These are phyloP conservation scores for Fusarium concolor DNA, from an alignment of 2,329 filamentous ascomycete genomes.

Conservation along the genomic window DNA sequence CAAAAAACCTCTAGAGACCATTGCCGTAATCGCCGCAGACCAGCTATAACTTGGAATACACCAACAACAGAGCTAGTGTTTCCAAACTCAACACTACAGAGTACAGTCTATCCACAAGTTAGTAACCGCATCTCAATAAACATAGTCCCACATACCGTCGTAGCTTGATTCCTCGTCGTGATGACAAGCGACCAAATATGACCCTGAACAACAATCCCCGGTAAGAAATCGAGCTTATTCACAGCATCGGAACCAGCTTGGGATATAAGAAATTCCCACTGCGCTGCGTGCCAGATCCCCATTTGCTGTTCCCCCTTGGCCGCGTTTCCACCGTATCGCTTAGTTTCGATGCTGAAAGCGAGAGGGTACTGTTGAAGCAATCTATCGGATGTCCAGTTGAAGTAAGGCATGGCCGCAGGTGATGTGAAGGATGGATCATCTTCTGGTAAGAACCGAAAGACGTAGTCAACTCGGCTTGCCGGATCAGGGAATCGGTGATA, in stretches of 20 bases:
- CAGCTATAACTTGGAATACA: slow-evolving; percentile 10
- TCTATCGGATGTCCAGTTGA: slow-evolving; percentile 6
- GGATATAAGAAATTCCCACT: slow-evolving; percentile 8
- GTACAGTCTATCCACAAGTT: background rate
- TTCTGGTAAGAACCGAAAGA: background rate
- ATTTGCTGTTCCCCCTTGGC: slow-evolving; percentile 11
- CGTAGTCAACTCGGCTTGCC: background rate
- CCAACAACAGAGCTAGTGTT: slow-evolving; percentile 2
- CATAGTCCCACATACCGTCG: slow-evolving; percentile 2
- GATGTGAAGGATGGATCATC: background rate
- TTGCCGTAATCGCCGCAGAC: background rate
- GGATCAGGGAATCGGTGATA: background rate
- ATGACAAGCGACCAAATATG: slow-evolving; percentile 19
- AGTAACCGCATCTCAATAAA: background rate
- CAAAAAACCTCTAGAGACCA: slow-evolving; percentile 10
- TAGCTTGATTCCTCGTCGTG: slow-evolving; percentile 1
- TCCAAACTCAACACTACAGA: background rate
- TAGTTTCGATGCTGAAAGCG: slow-evolving; percentile 21
- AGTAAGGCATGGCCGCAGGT: background rate
- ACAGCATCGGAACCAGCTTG: background rate
- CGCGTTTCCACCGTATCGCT: slow-evolving; percentile 12
- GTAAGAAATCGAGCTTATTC: background rate
- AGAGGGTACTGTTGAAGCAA: slow-evolving; percentile 9
- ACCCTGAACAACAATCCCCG: slow-evolving; percentile 7
- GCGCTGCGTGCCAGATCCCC: slow-evolving; percentile 6